Evolutionary conservation across 371 early-diverging fungal genomes (phyloP).

Genomic region (Haplosporangium sp.): DNA sequence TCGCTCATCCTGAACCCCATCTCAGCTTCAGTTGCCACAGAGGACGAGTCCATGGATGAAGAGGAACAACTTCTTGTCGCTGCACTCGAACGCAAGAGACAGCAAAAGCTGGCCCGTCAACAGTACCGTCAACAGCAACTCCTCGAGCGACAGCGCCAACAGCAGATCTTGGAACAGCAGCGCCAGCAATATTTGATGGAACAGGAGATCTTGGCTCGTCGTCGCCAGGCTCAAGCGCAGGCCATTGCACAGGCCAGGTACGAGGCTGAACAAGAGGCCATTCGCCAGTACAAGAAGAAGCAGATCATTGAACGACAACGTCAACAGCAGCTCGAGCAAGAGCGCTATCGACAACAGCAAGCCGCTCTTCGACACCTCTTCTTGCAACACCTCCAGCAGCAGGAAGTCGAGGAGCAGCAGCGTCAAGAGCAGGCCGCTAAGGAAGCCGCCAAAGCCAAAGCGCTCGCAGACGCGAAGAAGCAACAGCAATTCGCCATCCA

Average conservation of each 20-base stretch:
- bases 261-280: constrained; percentile 43
- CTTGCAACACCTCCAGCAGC: constrained; percentile 25
- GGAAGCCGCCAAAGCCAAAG: constrained; percentile 12
- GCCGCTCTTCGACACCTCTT: constrained; percentile 16
- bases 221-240: constrained; percentile 19
- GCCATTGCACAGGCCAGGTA: constrained; percentile 36
- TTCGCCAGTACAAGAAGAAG: constrained; percentile 21
- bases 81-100: constrained; percentile 46
- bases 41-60: constrained; percentile 34
- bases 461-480: constrained; percentile 5
- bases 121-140: constrained; percentile 25
- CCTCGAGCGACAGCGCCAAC: constrained; percentile 18
- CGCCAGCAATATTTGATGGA: constrained; percentile 29
- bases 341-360: constrained; percentile 17
- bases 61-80: constrained; percentile 45
- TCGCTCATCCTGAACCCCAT: background rate
- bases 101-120: constrained; percentile 36
- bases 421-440: background rate
- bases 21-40: background rate
- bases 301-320: constrained; percentile 5
- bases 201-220: constrained; percentile 23
- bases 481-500: constrained; percentile 9
- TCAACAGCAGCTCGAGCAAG: constrained; percentile 21
- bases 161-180: constrained; percentile 9
- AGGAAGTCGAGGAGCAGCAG: constrained; percentile 4